phyloP scores from a whole-genome alignment of 441 rosid genomes.

The Gossypium laxum region DNA sequence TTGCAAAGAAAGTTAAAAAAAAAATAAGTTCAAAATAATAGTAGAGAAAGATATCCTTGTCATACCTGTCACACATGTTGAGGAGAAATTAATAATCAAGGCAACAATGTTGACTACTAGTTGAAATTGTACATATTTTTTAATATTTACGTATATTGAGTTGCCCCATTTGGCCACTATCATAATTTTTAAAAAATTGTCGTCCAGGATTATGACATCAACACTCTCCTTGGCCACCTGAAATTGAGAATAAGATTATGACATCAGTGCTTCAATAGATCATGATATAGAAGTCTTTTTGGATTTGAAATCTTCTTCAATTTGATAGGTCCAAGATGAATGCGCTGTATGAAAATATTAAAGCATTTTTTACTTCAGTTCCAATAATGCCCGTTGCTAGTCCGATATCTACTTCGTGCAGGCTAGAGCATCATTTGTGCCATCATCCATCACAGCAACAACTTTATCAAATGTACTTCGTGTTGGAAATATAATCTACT shows the following conservation, averaged over 20 bases:
- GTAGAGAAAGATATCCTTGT: neutral
- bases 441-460: slow-evolving; percentile 67
- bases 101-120: slow-evolving; percentile 59
- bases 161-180: slow-evolving; percentile 71
- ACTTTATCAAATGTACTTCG: slow-evolving; percentile 62
- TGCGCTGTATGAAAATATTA: neutral
- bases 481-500: too few species aligned
- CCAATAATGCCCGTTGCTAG: slow-evolving; percentile 72
- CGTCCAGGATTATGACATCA: slow-evolving; percentile 56
- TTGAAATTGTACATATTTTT: slow-evolving; percentile 63
- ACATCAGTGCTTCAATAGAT: too few species aligned
- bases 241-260: slow-evolving; percentile 7
- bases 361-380: slow-evolving; percentile 44
- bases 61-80: slow-evolving; percentile 69
- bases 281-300: too few species aligned
- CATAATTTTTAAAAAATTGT: slow-evolving; percentile 56
- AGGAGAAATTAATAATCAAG: slow-evolving; percentile 50
- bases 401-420: slow-evolving; percentile 65
- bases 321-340: neutral
- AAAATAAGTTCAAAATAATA: neutral
- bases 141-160: slow-evolving; percentile 65
- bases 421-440: slow-evolving; percentile 71
- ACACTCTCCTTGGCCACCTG: slow-evolving; percentile 80
- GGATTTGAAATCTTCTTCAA: neutral
- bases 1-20: neutral